These are phyloP conservation scores for Takashimella koratensis DNA, from an alignment of 1,284 basidiomycete species.

Conservation along the genomic window DNA sequence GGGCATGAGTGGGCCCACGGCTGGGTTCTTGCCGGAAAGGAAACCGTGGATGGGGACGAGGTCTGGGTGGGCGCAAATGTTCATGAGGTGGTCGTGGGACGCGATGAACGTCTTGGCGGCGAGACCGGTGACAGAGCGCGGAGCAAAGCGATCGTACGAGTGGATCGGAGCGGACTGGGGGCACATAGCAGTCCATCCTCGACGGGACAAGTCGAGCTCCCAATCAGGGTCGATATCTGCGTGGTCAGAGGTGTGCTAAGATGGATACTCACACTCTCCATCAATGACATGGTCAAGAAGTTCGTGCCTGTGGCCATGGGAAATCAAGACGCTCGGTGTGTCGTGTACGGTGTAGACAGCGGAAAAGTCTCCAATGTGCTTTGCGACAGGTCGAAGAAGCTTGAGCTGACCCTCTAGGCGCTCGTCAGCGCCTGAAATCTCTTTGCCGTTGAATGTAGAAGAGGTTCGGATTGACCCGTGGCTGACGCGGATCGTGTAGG, in stretches of 20 bases:
- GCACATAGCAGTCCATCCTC: conserved; percentile 30
- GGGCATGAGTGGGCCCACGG: conserved; percentile 26
- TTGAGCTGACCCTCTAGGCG: conserved; percentile 42
- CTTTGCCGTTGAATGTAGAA: conserved; percentile 15
- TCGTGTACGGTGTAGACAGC: conserved; percentile 43
- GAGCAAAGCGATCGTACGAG: background rate
- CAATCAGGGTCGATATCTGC: conserved; percentile 24
- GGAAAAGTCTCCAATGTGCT: conserved; percentile 38
- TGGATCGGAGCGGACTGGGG: conserved; percentile 4
- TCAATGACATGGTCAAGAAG: conserved; percentile 51
- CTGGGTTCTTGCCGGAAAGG: conserved; percentile 29
- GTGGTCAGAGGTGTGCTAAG: too few relatives aligned
- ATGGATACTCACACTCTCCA: conserved; percentile 47
- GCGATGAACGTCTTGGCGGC: conserved; percentile 36
- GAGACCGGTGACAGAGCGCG: background rate
- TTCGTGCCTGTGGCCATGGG: conserved; percentile 50
- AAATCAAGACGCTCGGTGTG: conserved; percentile 53
- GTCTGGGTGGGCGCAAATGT: conserved; percentile 40
- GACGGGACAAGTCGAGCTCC: conserved; percentile 25
- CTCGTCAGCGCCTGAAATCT: conserved; percentile 23
- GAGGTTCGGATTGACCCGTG: conserved; percentile 10
- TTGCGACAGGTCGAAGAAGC: conserved; percentile 30
- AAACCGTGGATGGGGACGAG: conserved; percentile 35
- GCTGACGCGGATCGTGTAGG: conserved; percentile 21
- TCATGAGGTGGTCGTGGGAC: conserved; percentile 29